Evolutionary conservation across 2,329 filamentous ascomycete genomes (phyloP).

Genomic region (Aspergillus cejpii): DNA sequence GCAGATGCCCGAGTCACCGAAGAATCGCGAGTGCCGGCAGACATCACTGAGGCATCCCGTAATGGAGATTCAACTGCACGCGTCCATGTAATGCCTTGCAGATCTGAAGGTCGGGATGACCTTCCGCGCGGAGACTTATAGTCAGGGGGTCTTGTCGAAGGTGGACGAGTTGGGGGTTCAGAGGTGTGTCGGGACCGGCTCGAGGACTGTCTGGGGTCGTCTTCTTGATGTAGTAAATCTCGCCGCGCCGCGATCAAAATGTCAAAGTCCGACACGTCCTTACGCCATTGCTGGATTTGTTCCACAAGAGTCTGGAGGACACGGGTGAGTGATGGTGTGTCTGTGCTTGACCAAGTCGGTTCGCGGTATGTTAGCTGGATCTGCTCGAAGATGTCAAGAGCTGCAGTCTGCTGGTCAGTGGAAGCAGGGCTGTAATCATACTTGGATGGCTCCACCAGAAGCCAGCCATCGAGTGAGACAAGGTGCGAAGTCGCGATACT

Average conservation of each 20-base stretch:
- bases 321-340: slow-evolving; percentile 44
- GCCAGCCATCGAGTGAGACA: slow-evolving; percentile 83
- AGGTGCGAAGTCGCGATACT: slow-evolving; percentile 78
- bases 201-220: slow-evolving; percentile 17
- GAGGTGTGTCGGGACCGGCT: slow-evolving; percentile 19
- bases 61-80: slow-evolving; percentile 21
- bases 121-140: slow-evolving; percentile 24
- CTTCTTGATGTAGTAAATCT: slow-evolving; percentile 33
- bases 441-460: slow-evolving; percentile 64
- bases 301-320: slow-evolving; percentile 56
- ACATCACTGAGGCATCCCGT: slow-evolving; percentile 18
- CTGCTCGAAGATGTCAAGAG: slow-evolving; percentile 22
- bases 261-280: slow-evolving; percentile 63
- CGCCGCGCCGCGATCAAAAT: slow-evolving; percentile 59
- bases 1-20: slow-evolving; percentile 21
- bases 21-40: slow-evolving; percentile 21
- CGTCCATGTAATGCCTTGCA: slow-evolving; percentile 12
- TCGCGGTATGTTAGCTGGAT: slow-evolving; percentile 38
- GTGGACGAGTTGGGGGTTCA: slow-evolving; percentile 15
- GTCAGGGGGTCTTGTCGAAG: slow-evolving; percentile 15
- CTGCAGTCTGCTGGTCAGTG: slow-evolving; percentile 22
- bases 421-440: slow-evolving; percentile 46
- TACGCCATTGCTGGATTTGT: slow-evolving; percentile 57
- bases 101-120: slow-evolving; percentile 11
- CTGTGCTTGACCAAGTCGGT: slow-evolving; percentile 45